Conservation (phyloP, 2,329 filamentous ascomycete genomes). For the Chalaropsis ovoidea region DNA sequence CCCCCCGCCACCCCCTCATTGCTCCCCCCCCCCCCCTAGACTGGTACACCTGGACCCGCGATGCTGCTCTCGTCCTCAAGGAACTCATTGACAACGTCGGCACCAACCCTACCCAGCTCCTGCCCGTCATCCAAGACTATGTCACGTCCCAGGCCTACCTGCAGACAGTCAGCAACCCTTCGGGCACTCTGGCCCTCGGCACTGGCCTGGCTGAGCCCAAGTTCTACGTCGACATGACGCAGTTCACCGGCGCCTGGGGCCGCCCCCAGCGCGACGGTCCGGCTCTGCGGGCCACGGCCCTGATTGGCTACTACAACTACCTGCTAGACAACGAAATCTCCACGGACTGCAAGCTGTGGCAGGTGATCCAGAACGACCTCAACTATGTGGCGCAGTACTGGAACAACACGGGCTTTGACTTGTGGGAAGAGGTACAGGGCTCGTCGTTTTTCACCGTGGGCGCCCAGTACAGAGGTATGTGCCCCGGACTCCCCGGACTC, state of each 20-base stretch:
- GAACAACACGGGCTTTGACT: slow-evolving; percentile 57
- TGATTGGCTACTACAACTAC: slow-evolving; percentile 65
- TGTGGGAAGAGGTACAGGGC: slow-evolving; percentile 73
- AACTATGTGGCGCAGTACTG: slow-evolving; percentile 65
- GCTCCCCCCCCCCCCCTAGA: slow-evolving; percentile 38
- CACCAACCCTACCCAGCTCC: slow-evolving; percentile 46
- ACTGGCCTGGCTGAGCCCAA: slow-evolving; percentile 61
- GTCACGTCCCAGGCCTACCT: slow-evolving; percentile 56
- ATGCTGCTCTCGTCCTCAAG: slow-evolving; percentile 62
- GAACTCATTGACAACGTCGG: slow-evolving; percentile 51
- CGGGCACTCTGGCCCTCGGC: slow-evolving; percentile 46
- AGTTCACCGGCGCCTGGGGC: slow-evolving; percentile 60
- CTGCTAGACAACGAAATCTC: slow-evolving; percentile 56
- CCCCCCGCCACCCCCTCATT: slow-evolving; percentile 28
- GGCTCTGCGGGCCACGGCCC: slow-evolving; percentile 60
- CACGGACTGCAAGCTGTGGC: slow-evolving; percentile 50
- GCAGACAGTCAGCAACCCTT: slow-evolving; percentile 59
- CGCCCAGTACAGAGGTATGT: slow-evolving; percentile 54
- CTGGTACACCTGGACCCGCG: slow-evolving; percentile 70
- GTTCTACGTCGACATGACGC: slow-evolving; percentile 53
- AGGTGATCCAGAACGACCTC: slow-evolving; percentile 65
- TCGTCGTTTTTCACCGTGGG: slow-evolving; percentile 71
- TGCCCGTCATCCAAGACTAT: slow-evolving; percentile 55
- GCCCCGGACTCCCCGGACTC: too few species aligned
- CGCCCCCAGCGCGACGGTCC: slow-evolving; percentile 73